These are phyloP conservation scores for Yamadazyma buinensis DNA, from an alignment of 1,139 yeast genomes.

Conservation along the genomic window DNA sequence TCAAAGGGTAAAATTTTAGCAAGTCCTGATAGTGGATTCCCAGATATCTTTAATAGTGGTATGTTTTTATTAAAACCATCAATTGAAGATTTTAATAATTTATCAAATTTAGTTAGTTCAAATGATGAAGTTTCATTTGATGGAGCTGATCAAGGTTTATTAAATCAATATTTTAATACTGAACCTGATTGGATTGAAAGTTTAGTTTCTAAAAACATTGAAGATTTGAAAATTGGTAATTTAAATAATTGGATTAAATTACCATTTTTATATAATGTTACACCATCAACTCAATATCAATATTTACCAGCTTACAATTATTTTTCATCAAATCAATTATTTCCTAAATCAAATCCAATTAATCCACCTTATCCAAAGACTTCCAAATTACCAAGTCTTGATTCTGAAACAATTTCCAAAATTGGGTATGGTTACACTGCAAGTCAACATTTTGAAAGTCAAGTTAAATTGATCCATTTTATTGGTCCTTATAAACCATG, in stretches of 20 bases:
- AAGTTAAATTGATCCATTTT: constrained; percentile 68
- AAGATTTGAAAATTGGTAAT: constrained; percentile 1
- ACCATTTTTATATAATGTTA: constrained; percentile 83
- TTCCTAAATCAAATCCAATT: constrained; percentile 6
- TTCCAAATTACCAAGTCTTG: background rate
- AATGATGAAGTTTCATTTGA: constrained; percentile 58
- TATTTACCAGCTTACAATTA: constrained; percentile 74
- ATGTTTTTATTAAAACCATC: constrained; percentile 68
- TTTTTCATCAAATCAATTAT: constrained; percentile 31
- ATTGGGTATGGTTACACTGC: constrained; percentile 26
- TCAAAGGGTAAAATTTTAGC: constrained; percentile 52
- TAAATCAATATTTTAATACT: constrained; percentile 72
- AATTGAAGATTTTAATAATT: constrained; percentile 36
- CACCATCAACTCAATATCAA: constrained; percentile 79
- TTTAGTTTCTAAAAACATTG: constrained; percentile 8
- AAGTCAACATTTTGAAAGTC: constrained; percentile 17
- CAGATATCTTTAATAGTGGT: constrained; percentile 92
- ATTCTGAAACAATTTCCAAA: constrained; percentile 15
- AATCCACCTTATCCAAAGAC: constrained; percentile 9
- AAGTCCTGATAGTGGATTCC: constrained; percentile 94
- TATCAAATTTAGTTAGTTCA: constrained; percentile 34
- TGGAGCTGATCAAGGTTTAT: constrained; percentile 93
- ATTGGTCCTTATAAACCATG: constrained; percentile 86
- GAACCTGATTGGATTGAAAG: constrained; percentile 42
- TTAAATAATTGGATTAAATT: constrained; percentile 56